A percentile compares a stretch with the other conserved stretches of the same genome.
phyloP scores from a whole-genome alignment of 768 basidiomycete genomes.

The Leccinum longicurvipes region DNA sequence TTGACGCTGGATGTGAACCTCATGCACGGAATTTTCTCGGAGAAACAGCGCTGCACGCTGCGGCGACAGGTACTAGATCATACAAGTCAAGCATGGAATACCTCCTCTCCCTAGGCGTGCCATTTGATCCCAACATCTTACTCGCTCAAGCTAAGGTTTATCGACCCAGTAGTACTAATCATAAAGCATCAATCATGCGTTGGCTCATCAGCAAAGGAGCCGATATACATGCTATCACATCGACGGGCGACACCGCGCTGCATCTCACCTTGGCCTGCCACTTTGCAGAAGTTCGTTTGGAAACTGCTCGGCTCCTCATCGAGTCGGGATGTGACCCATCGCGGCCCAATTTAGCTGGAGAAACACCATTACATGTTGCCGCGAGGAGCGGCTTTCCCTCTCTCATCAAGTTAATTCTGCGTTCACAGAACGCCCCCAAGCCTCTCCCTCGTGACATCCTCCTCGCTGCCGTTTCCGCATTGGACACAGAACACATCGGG shows the following conservation, averaged over 20 bases:
- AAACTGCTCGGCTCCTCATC: neutral
- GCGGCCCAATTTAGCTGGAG: neutral
- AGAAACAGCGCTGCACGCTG: neutral
- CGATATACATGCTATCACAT: neutral
- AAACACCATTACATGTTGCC: slow-evolving; percentile 2
- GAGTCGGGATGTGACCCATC: neutral
- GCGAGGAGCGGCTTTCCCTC: neutral
- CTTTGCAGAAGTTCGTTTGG: neutral
- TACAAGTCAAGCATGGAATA: neutral
- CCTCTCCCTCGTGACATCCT: neutral
- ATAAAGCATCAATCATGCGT: neutral
- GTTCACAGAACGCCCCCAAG: neutral
- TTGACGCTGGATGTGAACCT: neutral
- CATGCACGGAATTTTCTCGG: neutral
- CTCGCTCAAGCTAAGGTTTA: neutral
- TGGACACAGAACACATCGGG: neutral
- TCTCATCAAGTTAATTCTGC: neutral
- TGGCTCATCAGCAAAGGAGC: slow-evolving; percentile 1
- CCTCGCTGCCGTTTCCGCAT: neutral
- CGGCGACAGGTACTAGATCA: neutral
- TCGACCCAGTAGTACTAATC: neutral
- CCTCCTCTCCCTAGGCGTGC: neutral
- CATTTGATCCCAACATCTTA: neutral
- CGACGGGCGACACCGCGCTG: neutral
- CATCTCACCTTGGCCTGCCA: neutral